Conservation (phyloP, 352 stramenopile species). For the Hyaloperonospora brassicae region DNA sequence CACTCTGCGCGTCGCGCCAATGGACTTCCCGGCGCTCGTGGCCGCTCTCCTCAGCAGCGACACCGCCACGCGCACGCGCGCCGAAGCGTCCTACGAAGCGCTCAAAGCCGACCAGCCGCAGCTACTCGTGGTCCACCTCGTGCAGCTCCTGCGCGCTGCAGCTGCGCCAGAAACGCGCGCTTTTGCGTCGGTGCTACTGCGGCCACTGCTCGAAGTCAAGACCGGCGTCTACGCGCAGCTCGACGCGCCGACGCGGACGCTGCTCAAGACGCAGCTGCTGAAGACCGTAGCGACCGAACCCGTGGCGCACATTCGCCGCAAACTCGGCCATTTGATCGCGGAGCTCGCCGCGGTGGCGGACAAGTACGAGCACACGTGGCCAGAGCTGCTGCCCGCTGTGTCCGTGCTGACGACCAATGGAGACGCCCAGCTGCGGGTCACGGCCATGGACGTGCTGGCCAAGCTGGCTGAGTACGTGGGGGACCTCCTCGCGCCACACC, state of each 20-base stretch:
- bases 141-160: constrained; percentile 49
- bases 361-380: constrained; percentile 52
- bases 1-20: constrained; percentile 9
- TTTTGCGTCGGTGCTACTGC: constrained; percentile 74
- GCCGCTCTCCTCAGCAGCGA: constrained; percentile 71
- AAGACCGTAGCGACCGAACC: constrained; percentile 57
- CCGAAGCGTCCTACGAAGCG: constrained; percentile 66
- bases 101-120: constrained; percentile 58
- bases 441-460: constrained; percentile 66
- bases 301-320: constrained; percentile 69
- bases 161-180: constrained; percentile 57
- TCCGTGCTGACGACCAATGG: constrained; percentile 49
- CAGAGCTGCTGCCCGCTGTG: constrained; percentile 59
- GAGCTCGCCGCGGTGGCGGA: constrained; percentile 55
- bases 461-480: constrained; percentile 66
- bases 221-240: constrained; percentile 57
- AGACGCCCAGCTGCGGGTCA: constrained; percentile 60
- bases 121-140: constrained; percentile 55
- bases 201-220: constrained; percentile 65
- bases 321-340: constrained; percentile 70
- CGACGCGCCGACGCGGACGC: constrained; percentile 38
- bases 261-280: constrained; percentile 67
- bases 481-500: constrained; percentile 61
- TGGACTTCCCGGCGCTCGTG: constrained; percentile 72
- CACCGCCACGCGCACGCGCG: constrained; percentile 61